phyloP scores from a whole-genome alignment of 805 yeast genomes.

The Komagataella pseudopastoris region DNA sequence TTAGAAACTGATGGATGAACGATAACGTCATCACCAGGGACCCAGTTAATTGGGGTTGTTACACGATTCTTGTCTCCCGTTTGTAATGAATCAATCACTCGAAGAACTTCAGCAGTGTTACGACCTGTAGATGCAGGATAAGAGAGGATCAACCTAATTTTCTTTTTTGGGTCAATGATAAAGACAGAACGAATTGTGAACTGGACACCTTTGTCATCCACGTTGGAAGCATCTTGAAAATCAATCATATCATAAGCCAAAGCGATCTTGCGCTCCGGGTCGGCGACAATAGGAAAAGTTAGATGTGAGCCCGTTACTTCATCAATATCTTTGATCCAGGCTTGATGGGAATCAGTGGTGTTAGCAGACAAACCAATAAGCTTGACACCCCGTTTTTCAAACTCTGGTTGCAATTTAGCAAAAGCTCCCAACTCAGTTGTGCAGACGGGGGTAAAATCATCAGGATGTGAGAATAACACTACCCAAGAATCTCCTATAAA shows the following conservation, averaged over 20 bases:
- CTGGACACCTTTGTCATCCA: constrained; percentile 50
- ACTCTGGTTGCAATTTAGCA: constrained; percentile 58
- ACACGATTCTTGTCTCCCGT: constrained; percentile 45
- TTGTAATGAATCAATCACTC: constrained; percentile 61
- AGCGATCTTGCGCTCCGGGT: constrained; percentile 47
- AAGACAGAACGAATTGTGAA: constrained; percentile 62
- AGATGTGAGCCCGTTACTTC: constrained; percentile 48
- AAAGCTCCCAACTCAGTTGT: constrained; percentile 72
- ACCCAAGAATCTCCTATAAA: constrained; percentile 51
- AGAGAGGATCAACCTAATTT: constrained; percentile 45
- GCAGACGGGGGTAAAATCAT: constrained; percentile 70
- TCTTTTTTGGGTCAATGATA: constrained; percentile 55
- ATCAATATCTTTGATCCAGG: constrained; percentile 63
- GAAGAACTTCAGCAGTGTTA: constrained; percentile 61
- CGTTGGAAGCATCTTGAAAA: constrained; percentile 52
- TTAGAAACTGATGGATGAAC: constrained; percentile 54
- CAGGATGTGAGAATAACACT: constrained; percentile 63
- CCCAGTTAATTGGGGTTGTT: constrained; percentile 62
- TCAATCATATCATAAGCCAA: constrained; percentile 57
- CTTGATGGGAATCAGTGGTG: constrained; percentile 43
- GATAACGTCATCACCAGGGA: constrained; percentile 60
- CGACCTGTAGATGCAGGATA: constrained; percentile 70
- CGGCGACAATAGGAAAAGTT: constrained; percentile 58
- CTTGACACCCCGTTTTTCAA: constrained; percentile 48
- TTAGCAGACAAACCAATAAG: constrained; percentile 60